Percentiles rank a stretch among this genome's conserved stretches.
These are phyloP conservation scores for Vaccinium darrowii DNA, from an alignment of 148 eudicot species.

Conservation along the genomic window DNA sequence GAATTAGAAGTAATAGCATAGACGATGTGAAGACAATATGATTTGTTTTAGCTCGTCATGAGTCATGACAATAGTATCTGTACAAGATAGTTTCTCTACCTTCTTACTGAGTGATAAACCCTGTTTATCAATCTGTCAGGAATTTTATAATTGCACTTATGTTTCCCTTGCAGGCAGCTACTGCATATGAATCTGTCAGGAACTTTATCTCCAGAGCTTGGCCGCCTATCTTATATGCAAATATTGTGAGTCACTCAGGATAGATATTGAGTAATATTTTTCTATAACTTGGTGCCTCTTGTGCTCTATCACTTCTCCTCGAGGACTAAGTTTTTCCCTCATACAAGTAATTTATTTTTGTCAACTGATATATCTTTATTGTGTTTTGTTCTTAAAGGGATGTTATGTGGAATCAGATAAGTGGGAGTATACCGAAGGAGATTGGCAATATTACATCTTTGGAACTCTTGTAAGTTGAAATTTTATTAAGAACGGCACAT, in stretches of 20 bases:
- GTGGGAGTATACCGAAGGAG: constrained; percentile 54
- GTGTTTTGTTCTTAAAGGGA: constrained; percentile 32
- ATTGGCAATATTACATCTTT: constrained; percentile 45
- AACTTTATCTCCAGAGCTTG: constrained; percentile 48
- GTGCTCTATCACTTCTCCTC: neutral
- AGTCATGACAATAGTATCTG: neutral
- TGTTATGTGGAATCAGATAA: constrained; percentile 60
- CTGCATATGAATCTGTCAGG: constrained; percentile 47
- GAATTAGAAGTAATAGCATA: neutral
- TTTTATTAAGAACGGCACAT: neutral
- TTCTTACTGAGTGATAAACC: neutral
- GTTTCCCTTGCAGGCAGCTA: constrained; percentile 34
- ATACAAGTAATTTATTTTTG: neutral
- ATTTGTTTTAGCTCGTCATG: neutral
- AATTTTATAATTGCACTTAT: neutral
- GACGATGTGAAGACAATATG: neutral
- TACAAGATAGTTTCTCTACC: neutral
- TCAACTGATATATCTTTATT: neutral
- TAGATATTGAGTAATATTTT: neutral
- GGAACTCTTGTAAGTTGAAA: constrained; percentile 43
- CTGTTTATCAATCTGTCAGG: neutral
- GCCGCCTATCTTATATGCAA: constrained; percentile 38
- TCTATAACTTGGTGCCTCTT: constrained; percentile 7
- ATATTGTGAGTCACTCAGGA: constrained; percentile 38
- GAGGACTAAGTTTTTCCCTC: neutral